These are phyloP conservation scores for Yamadazyma taylorii DNA, from an alignment of 1,139 yeast species.

Conservation along the genomic window DNA sequence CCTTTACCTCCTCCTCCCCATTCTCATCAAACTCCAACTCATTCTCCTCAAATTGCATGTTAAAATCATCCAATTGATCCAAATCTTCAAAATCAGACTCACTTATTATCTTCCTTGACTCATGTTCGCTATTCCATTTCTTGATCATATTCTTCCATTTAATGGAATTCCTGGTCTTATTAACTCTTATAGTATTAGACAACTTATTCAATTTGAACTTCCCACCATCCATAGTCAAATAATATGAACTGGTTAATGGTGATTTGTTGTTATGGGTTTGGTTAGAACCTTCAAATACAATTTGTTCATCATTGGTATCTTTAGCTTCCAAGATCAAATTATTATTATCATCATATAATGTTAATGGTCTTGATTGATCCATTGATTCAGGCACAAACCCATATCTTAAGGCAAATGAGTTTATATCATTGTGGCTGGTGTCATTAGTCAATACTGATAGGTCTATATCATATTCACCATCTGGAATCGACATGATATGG, in stretches of 20 bases:
- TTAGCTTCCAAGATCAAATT: slow-evolving; percentile 35
- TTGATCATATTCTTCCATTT: slow-evolving; percentile 17
- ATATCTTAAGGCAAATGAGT: slow-evolving; percentile 38
- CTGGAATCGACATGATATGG: slow-evolving; percentile 26
- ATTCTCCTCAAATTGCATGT: slow-evolving; percentile 16
- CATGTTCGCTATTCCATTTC: slow-evolving; percentile 13
- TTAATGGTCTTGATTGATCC: slow-evolving; percentile 38
- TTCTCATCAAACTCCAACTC: slow-evolving; percentile 22
- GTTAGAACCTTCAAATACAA: slow-evolving; percentile 42
- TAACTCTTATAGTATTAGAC: slow-evolving; percentile 35
- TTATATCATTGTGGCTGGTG: slow-evolving; percentile 7
- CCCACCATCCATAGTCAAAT: slow-evolving; percentile 23
- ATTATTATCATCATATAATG: slow-evolving; percentile 36
- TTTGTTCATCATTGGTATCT: slow-evolving; percentile 23
- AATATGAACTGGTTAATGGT: slow-evolving; percentile 29
- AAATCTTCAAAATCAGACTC: slow-evolving; percentile 41
- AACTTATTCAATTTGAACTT: slow-evolving; percentile 23
- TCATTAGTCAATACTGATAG: slow-evolving; percentile 25
- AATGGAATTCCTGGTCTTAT: slow-evolving; percentile 35
- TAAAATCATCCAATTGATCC: slow-evolving; percentile 17
- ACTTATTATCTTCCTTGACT: slow-evolving; percentile 24
- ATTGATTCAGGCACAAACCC: slow-evolving; percentile 46
- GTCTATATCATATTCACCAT: slow-evolving; percentile 50
- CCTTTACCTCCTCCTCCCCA: slow-evolving; percentile 1
- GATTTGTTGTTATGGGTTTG: slow-evolving; percentile 24